Conservation (phyloP, 1,284 basidiomycete genomes). For the Peniophora sp. region DNA sequence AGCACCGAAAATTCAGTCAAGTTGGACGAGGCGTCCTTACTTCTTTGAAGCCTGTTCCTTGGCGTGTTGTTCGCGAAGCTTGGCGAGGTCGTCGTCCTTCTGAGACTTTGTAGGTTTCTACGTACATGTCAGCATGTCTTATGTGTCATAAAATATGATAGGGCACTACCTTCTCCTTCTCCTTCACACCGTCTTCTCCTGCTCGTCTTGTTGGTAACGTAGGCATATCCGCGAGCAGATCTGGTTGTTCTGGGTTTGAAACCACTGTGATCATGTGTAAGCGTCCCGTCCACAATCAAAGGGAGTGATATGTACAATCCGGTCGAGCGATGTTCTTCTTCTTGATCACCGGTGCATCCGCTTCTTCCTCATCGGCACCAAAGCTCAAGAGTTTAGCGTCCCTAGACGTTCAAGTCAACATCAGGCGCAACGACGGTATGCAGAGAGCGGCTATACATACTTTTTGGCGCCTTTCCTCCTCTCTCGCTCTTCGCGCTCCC, state of each 20-base stretch:
- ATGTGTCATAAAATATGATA: not conserved
- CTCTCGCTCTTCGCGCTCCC: conserved; percentile 70
- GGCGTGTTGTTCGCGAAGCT: conserved; percentile 68
- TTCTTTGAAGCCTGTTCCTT: conserved; percentile 54
- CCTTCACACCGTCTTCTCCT: conserved; percentile 7
- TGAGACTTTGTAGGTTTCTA: conserved; percentile 29
- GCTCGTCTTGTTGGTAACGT: conserved; percentile 13
- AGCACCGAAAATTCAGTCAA: not conserved
- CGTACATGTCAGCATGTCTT: not conserved
- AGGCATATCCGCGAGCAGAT: conserved; percentile 17
- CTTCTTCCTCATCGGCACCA: conserved; percentile 71
- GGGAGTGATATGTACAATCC: conserved; percentile 52
- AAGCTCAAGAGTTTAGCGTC: conserved; percentile 87
- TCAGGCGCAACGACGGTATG: conserved; percentile 1
- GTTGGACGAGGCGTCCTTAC: conserved; percentile 26
- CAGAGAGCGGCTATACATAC: conserved; percentile 32
- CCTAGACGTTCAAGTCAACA: conserved; percentile 32
- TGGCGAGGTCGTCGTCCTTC: conserved; percentile 39
- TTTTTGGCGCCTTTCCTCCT: conserved; percentile 77
- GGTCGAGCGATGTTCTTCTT: conserved; percentile 78
- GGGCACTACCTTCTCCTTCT: conserved; percentile 1
- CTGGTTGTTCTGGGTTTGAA: conserved; percentile 28
- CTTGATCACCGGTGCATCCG: conserved; percentile 47
- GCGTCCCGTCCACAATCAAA: not conserved
- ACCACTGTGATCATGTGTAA: conserved; percentile 36